These are phyloP conservation scores for Candida pseudofarinosa DNA, from an alignment of 805 yeast genomes.

Conservation along the genomic window DNA sequence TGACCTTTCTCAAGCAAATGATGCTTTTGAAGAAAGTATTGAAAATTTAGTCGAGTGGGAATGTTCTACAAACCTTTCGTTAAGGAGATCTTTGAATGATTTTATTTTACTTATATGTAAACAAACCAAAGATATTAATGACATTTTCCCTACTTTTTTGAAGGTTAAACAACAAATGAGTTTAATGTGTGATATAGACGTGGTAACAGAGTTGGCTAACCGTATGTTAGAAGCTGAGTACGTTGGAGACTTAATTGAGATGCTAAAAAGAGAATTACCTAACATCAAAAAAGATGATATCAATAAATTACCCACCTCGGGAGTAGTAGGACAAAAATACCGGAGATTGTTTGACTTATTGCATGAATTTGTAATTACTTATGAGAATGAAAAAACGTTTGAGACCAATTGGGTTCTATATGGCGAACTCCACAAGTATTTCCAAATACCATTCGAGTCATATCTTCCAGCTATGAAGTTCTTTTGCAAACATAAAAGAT, in stretches of 20 bases:
- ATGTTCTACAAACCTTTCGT: conserved; percentile 23
- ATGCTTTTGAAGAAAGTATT: conserved; percentile 31
- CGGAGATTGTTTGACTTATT: conserved; percentile 23
- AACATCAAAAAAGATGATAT: conserved; percentile 25
- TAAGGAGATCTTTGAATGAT: conserved; percentile 41
- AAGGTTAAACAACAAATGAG: conserved; percentile 35
- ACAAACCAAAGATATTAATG: conserved; percentile 20
- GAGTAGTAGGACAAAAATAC: conserved; percentile 23
- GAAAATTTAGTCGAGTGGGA: conserved; percentile 20
- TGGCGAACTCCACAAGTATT: conserved; percentile 51
- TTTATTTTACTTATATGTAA: conserved; percentile 37
- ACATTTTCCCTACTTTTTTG: conserved; percentile 29
- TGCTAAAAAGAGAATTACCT: conserved; percentile 39
- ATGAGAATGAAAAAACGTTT: conserved; percentile 23
- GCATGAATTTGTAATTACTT: conserved; percentile 27
- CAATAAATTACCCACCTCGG: conserved; percentile 22
- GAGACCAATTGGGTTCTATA: conserved; percentile 59
- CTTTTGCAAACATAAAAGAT: conserved; percentile 50
- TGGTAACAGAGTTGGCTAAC: conserved; percentile 23
- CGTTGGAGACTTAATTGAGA: conserved; percentile 39
- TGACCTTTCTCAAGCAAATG: conserved; percentile 19
- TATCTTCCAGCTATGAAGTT: conserved; percentile 56
- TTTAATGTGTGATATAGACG: conserved; percentile 21
- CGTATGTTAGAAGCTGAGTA: conserved; percentile 31
- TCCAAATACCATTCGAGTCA: conserved; percentile 53